Conservation (phyloP, 2,329 filamentous ascomycete genomes). For the Xylariaceae sp. region DNA sequence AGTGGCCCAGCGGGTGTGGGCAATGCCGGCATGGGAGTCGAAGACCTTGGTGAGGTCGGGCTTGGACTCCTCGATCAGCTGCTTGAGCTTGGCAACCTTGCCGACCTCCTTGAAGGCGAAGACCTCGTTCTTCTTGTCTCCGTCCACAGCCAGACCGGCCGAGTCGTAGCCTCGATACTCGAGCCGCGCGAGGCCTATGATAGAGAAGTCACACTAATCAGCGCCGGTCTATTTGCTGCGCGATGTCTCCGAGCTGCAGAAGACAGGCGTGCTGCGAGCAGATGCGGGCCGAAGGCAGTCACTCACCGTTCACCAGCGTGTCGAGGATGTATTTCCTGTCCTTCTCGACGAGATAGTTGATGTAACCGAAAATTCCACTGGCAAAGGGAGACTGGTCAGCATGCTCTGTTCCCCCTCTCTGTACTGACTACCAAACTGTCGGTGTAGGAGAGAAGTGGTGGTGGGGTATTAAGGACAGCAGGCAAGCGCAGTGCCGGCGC, state of each 20-base stretch:
- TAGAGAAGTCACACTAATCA: no score
- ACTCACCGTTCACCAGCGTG: slow-evolving; percentile 88
- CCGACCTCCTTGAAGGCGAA: slow-evolving; percentile 98
- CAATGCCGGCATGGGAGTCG: slow-evolving; percentile 96
- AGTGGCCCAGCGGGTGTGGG: slow-evolving; percentile 98
- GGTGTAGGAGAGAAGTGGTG: slow-evolving; percentile 4
- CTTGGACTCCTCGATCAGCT: slow-evolving; percentile 78
- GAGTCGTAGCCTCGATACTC: slow-evolving; percentile 99
- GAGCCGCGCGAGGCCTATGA: slow-evolving; percentile 79
- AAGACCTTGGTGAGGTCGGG: slow-evolving; percentile 88
- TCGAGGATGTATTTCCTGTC: slow-evolving; percentile 94
- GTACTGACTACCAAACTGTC: background rate
- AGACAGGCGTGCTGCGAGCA: slow-evolving; percentile 1
- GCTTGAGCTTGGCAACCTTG: slow-evolving; percentile 94
- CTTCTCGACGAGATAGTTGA: slow-evolving; percentile 99
- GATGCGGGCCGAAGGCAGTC: slow-evolving; percentile 10
- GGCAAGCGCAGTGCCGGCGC: no score
- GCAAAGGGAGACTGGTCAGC: slow-evolving; percentile 17
- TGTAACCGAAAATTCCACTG: slow-evolving; percentile 95
- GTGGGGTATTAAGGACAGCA: no score
- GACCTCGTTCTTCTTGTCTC: slow-evolving; percentile 98
- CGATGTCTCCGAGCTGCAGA: slow-evolving; percentile 1
- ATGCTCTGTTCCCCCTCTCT: slow-evolving; percentile 6
- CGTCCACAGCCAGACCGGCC: slow-evolving; percentile 89
- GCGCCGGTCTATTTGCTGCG: background rate